These are phyloP conservation scores for Yamadazyma atlantica DNA, from an alignment of 1,139 yeast genomes.

Conservation along the genomic window DNA sequence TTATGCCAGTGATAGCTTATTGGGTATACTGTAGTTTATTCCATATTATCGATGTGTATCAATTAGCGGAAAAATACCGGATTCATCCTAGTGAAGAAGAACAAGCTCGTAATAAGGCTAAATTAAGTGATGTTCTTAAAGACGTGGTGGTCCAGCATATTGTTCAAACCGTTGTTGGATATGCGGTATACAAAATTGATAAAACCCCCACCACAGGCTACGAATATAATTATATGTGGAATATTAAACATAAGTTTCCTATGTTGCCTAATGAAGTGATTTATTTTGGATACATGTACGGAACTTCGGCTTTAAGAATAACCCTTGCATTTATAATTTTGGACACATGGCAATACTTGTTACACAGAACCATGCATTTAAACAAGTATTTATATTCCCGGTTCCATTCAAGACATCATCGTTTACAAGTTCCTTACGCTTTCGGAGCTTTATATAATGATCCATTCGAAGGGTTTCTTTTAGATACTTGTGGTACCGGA, in stretches of 20 bases:
- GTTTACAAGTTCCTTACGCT: constrained; percentile 93
- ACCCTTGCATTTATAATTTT: constrained; percentile 66
- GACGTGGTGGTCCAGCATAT: constrained; percentile 86
- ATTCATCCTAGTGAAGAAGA: constrained; percentile 93
- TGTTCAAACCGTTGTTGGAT: constrained; percentile 76
- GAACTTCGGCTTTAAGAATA: constrained; percentile 57
- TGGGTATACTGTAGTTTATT: constrained; percentile 78
- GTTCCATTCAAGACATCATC: constrained; percentile 93
- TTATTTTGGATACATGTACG: constrained; percentile 57
- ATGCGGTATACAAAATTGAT: constrained; percentile 53
- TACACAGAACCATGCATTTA: constrained; percentile 86
- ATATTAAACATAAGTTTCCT: constrained; percentile 32
- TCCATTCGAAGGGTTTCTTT: constrained; percentile 86
- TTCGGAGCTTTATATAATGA: constrained; percentile 95
- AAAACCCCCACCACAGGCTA: constrained; percentile 67
- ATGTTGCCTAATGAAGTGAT: constrained; percentile 45
- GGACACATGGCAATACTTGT: constrained; percentile 93
- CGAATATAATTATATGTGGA: constrained; percentile 72
- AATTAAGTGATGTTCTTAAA: constrained; percentile 63
- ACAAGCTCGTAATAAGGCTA: constrained; percentile 68
- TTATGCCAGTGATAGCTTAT: constrained; percentile 76
- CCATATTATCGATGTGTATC: constrained; percentile 69
- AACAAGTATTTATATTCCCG: constrained; percentile 72
- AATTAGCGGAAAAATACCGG: constrained; percentile 77
- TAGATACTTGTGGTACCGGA: constrained; percentile 93